Percentiles rank a stretch among this genome's conserved stretches.
phyloP scores from a whole-genome alignment of 2,329 filamentous ascomycete genomes.

The Hymenoscyphus albidus region DNA sequence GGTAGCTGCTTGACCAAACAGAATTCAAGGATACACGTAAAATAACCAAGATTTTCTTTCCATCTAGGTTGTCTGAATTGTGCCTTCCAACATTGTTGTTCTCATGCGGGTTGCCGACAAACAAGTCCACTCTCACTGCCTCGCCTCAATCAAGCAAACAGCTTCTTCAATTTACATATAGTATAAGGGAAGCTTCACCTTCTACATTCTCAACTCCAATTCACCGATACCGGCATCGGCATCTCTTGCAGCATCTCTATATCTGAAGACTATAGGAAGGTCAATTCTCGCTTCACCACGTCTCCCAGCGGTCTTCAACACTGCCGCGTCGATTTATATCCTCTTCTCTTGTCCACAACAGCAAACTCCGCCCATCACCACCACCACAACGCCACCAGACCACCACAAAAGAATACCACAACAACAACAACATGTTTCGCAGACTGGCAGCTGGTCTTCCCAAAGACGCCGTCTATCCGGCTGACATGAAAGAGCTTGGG shows the following conservation, averaged over 20 bases:
- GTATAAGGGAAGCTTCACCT: too few species aligned
- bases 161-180: too few species aligned
- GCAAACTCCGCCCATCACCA: background rate
- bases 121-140: background rate
- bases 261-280: too few species aligned
- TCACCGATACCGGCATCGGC: too few species aligned
- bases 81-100: background rate
- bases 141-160: too few species aligned
- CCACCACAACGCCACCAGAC: background rate
- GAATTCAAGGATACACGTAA: too few species aligned
- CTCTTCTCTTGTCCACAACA: background rate
- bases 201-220: too few species aligned
- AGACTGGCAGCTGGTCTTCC: conserved; percentile 66
- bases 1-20: too few species aligned
- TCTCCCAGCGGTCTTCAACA: too few species aligned
- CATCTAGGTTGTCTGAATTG: background rate
- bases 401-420: background rate
- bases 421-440: conserved; percentile 62
- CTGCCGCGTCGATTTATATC: background rate
- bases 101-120: background rate
- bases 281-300: too few species aligned
- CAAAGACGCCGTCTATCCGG: conserved; percentile 62
- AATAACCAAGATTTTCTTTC: background rate
- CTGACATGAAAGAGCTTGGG: conserved; percentile 68
- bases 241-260: too few species aligned